A percentile compares a stretch with the other conserved stretches of the same genome.
phyloP scores from a whole-genome alignment of 352 stramenopile genomes.

The Aphanomyces euteiches region DNA sequence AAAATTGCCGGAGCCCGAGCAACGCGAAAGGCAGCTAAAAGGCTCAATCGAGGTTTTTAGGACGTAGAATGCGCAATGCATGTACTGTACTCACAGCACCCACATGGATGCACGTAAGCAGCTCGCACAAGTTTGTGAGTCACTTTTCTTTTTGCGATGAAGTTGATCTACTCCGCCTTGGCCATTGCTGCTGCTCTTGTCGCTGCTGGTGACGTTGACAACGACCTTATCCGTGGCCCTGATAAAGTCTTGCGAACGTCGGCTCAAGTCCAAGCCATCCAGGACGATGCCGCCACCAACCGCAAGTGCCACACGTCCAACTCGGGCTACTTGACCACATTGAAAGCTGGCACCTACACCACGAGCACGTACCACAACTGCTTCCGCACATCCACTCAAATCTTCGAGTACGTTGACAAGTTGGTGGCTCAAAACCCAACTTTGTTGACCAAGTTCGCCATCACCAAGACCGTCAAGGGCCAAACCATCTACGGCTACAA shows the following conservation, averaged over 20 bases:
- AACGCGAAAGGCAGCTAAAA: too few species aligned
- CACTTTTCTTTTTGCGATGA: neutral
- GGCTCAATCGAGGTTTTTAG: too few species aligned
- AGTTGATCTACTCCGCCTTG: neutral
- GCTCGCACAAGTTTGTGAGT: neutral
- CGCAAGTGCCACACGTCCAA: conserved; percentile 19
- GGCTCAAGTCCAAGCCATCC: neutral
- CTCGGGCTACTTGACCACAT: conserved; percentile 11
- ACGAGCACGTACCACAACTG: conserved; percentile 37
- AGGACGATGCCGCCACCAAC: conserved; percentile 18
- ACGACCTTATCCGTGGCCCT: neutral
- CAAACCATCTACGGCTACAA: conserved; percentile 37
- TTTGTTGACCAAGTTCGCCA: conserved; percentile 37
- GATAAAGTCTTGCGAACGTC: neutral
- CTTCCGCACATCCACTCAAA: conserved; percentile 33
- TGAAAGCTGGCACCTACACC: conserved; percentile 30
- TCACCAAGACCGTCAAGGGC: conserved; percentile 35
- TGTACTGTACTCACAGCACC: too few species aligned
- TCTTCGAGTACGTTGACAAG: conserved; percentile 37
- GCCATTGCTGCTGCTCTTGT: neutral
- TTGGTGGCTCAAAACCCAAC: conserved; percentile 27
- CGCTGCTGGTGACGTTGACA: neutral
- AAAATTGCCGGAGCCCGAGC: too few species aligned
- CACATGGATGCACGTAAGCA: too few species aligned
- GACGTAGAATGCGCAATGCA: too few species aligned